These are phyloP conservation scores for Tieghemostelium lacteum DNA, from an alignment of 78 protist genomes.

Conservation along the genomic window DNA sequence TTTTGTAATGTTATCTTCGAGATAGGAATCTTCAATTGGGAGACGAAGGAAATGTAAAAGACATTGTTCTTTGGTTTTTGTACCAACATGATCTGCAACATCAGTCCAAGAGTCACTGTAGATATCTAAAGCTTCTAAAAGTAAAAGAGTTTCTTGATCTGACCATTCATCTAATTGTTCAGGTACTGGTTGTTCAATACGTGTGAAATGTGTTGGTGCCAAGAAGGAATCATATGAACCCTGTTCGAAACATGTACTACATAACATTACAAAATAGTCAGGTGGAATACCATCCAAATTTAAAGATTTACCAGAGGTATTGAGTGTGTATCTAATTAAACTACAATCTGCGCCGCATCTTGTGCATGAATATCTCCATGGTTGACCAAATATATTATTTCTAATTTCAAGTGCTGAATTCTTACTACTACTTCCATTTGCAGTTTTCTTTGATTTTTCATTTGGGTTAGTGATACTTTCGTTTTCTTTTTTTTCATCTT, in stretches of 20 bases:
- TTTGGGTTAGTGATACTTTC: background rate
- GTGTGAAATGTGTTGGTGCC: slow-evolving; percentile 5
- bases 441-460: background rate
- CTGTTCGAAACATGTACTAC: slow-evolving; percentile 21
- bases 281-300: slow-evolving; percentile 7
- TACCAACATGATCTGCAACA: slow-evolving; percentile 74
- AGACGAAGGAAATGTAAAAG: slow-evolving; percentile 77
- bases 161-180: slow-evolving; percentile 74
- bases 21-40: slow-evolving; percentile 85
- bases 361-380: slow-evolving; percentile 28
- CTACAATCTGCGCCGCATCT: slow-evolving; percentile 39
- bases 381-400: slow-evolving; percentile 54
- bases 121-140: slow-evolving; percentile 81
- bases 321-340: slow-evolving; percentile 2
- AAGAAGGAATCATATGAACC: slow-evolving; percentile 16
- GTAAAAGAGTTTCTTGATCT: slow-evolving; percentile 79
- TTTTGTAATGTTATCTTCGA: slow-evolving; percentile 59
- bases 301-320: background rate
- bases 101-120: slow-evolving; percentile 76
- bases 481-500: background rate
- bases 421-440: background rate
- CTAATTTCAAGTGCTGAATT: slow-evolving; percentile 29
- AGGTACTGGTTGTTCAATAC: slow-evolving; percentile 26
- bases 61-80: slow-evolving; percentile 86
- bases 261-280: slow-evolving; percentile 9